These are phyloP conservation scores for Alternaria arbusti DNA, from an alignment of 2,329 filamentous ascomycete genomes.

Conservation along the genomic window DNA sequence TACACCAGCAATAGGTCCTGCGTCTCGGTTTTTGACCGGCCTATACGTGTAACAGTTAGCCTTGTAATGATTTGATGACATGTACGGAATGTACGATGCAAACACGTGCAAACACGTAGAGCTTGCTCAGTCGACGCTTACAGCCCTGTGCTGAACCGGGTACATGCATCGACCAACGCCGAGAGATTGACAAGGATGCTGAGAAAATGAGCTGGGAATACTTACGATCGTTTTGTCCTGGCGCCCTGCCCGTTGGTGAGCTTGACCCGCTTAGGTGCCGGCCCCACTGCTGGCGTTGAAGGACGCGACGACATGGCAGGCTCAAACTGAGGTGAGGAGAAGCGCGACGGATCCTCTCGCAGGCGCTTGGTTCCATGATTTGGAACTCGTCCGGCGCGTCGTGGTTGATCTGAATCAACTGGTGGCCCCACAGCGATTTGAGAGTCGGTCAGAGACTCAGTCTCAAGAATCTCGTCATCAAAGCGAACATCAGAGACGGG, in stretches of 20 bases:
- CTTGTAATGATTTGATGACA: slow-evolving; percentile 32
- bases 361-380: slow-evolving; percentile 40
- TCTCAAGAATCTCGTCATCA: slow-evolving; percentile 46
- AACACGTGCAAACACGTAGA: slow-evolving; percentile 43
- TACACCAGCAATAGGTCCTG: slow-evolving; percentile 69
- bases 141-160: slow-evolving; percentile 34
- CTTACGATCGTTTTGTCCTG: slow-evolving; percentile 49
- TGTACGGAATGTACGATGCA: slow-evolving; percentile 23
- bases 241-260: slow-evolving; percentile 45
- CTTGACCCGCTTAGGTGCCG: slow-evolving; percentile 43
- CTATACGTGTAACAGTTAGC: slow-evolving; percentile 56
- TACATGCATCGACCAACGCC: slow-evolving; percentile 28
- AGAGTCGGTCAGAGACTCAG: slow-evolving; percentile 45
- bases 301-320: slow-evolving; percentile 41
- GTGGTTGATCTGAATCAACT: slow-evolving; percentile 37
- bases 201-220: slow-evolving; percentile 20
- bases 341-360: slow-evolving; percentile 36
- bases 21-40: slow-evolving; percentile 76
- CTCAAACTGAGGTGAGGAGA: slow-evolving; percentile 41
- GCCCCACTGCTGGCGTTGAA: slow-evolving; percentile 41
- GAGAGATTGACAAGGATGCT: slow-evolving; percentile 16
- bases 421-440: slow-evolving; percentile 46
- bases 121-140: slow-evolving; percentile 40
- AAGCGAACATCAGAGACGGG: slow-evolving; percentile 44
- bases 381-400: slow-evolving; percentile 37